Conservation (phyloP, 176 grass and related monocot species). For the Guadua angustifolia region DNA sequence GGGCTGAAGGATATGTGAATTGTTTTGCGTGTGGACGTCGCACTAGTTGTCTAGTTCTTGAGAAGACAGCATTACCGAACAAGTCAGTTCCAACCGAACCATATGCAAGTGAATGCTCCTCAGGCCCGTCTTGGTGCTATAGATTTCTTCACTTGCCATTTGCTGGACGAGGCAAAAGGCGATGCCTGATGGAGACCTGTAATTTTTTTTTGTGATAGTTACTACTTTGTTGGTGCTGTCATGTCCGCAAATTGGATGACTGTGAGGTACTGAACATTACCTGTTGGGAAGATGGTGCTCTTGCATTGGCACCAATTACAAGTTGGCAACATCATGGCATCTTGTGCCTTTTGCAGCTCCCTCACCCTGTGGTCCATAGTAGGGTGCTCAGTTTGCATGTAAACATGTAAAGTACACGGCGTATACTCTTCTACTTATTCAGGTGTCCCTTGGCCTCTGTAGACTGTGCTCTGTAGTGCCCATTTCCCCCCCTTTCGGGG, state of each 20-base stretch:
- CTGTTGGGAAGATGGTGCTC: conserved; percentile 28
- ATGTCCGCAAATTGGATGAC: background rate
- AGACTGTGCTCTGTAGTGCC: background rate
- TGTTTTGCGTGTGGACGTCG: conserved; percentile 27
- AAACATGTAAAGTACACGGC: conserved; percentile 11
- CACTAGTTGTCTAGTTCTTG: conserved; percentile 5
- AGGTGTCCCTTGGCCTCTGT: conserved; percentile 35
- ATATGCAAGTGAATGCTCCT: background rate
- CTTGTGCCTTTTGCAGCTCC: conserved; percentile 15
- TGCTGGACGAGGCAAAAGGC: background rate
- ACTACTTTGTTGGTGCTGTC: background rate
- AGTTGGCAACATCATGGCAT: conserved; percentile 28
- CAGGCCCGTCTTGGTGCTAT: background rate
- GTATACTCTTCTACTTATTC: background rate
- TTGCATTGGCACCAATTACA: conserved; percentile 27
- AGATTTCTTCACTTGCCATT: conserved; percentile 26
- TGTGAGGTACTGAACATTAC: background rate
- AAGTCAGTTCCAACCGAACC: background rate
- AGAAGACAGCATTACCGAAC: conserved; percentile 27
- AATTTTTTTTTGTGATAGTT: background rate
- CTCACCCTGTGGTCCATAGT: conserved; percentile 13
- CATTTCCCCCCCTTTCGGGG: background rate
- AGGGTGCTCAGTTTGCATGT: conserved; percentile 26
- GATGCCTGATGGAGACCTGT: background rate
- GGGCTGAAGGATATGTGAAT: background rate